Evolutionary conservation across 2,329 filamentous ascomycete genomes (phyloP), one percentile per base, ranked within the genome.

Genomic region (Cytospora schulzeri): DNA sequence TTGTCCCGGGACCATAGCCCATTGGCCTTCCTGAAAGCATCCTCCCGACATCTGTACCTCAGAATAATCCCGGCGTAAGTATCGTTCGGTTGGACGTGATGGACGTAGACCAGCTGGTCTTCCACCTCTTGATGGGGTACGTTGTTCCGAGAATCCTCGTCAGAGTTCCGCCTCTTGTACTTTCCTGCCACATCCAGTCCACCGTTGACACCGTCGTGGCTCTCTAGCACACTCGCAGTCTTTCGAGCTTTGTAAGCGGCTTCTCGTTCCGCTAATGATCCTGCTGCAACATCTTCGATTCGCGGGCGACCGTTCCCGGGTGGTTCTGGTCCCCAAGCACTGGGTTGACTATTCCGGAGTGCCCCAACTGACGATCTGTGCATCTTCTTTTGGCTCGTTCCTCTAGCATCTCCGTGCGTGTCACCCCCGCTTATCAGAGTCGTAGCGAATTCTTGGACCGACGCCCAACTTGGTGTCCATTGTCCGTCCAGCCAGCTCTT

Each of bases 1-100:
- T 88, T 92, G 73, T 98, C 95, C 68, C 93, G 92, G 8, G 93
- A 92, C 95, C 95, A 99, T 72, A 99, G 88, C 14, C 95, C 88
- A 74, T 99, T 99, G 48, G 92, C 88, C 74, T 91, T 95, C 65
- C 92, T 85, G 69, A 99, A 88, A 2, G 90, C 85, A 56, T 93
- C 90, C 63, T 93, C 88, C 68, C 91, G 87, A 75, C 94, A 98
- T 71, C 91, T 90, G 76, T 96, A 99, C 71, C 89, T 91, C 69
- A 99, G 88, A 60, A 95, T 90, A 58, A 99, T 88, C 3, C 95
- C 94, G 1, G 93, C 93, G 70, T 98, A 88, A 1, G 93, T 98
- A 77, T 99, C 95, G 53, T 85, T 85, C 17, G 89, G 85, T 70
- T 89, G 85, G 22, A 98, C 92, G 71, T 90, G 88, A 76, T 99